phyloP scores from a whole-genome alignment of 2,329 filamentous ascomycete species.

The Magnaporthiopsis rhizophila region DNA sequence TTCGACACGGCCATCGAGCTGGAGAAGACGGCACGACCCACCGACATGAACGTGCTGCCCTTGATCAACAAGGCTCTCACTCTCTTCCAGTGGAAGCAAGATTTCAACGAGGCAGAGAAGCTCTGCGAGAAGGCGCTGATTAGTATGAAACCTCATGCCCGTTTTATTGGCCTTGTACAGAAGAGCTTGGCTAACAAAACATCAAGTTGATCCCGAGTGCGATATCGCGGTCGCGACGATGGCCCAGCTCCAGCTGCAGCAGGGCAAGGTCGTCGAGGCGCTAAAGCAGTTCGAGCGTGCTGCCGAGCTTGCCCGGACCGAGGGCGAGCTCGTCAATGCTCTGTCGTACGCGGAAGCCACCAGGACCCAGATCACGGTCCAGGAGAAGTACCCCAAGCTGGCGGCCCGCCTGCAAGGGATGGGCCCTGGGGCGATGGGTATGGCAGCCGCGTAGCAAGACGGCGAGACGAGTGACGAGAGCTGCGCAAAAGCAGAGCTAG shows the following conservation, averaged over 20 bases:
- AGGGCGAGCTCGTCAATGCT: conserved; percentile 92
- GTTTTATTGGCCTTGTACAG: conserved; percentile 8
- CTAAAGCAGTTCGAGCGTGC: conserved; percentile 96
- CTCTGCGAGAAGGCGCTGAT: conserved; percentile 96
- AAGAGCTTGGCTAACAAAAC: conserved; percentile 24
- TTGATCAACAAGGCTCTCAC: conserved; percentile 98
- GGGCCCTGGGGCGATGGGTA: conserved; percentile 16
- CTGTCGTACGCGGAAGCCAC: conserved; percentile 96
- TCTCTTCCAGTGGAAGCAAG: conserved; percentile 96
- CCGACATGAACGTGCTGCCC: conserved; percentile 94
- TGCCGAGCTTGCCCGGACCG: conserved; percentile 86
- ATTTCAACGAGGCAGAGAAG: conserved; percentile 90
- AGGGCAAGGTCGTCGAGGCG: conserved; percentile 92
- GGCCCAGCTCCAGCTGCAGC: conserved; percentile 93
- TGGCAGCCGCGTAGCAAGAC: conserved; percentile 15
- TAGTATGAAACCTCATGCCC: conserved; percentile 44
- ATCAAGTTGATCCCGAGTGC: conserved; percentile 87
- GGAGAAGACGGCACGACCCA: conserved; percentile 89
- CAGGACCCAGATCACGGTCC: conserved; percentile 86
- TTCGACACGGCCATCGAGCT: conserved; percentile 98
- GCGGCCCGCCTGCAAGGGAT: conserved; percentile 62
- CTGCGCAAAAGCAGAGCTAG: background rate
- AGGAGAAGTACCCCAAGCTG: conserved; percentile 77
- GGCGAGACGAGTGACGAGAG: background rate
- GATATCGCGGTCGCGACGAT: conserved; percentile 98